Conservation (phyloP, 2,329 filamentous ascomycete genomes). For the Xylaria sp. region DNA sequence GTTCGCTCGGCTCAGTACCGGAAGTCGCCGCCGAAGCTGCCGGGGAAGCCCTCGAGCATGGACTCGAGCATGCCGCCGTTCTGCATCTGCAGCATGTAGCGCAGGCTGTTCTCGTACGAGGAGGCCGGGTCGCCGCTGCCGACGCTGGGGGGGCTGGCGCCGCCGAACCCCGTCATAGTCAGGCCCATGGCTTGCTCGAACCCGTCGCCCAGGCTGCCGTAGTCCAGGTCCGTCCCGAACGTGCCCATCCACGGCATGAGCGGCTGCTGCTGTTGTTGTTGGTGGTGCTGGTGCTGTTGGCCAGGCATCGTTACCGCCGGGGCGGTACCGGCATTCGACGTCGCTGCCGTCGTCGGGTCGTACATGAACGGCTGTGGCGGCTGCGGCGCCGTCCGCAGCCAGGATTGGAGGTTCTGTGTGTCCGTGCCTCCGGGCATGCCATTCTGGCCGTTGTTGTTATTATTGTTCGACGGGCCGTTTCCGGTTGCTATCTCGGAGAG, state of each 20-base stretch:
- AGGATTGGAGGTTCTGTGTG: slow-evolving; percentile 22
- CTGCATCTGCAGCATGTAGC: slow-evolving; percentile 33
- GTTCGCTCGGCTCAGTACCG: background rate
- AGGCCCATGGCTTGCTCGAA: slow-evolving; percentile 49
- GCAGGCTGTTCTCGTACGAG: slow-evolving; percentile 31
- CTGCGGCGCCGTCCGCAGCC: slow-evolving; percentile 22
- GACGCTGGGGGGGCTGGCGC: slow-evolving; percentile 33
- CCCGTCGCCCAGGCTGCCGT: slow-evolving; percentile 42
- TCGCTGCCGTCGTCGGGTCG: slow-evolving; percentile 29
- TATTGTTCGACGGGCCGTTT: slow-evolving; percentile 39
- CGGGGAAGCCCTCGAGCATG: slow-evolving; percentile 19
- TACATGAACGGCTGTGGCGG: slow-evolving; percentile 43
- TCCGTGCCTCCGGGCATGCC: slow-evolving; percentile 21
- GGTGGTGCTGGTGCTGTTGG: no score
- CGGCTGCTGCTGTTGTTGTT: no score
- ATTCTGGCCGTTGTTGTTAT: slow-evolving; percentile 17
- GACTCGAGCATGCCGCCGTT: slow-evolving; percentile 26
- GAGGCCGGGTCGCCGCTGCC: slow-evolving; percentile 26
- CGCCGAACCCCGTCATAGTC: slow-evolving; percentile 42
- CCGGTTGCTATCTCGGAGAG: slow-evolving; percentile 59
- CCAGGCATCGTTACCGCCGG: background rate
- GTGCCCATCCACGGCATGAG: slow-evolving; percentile 36
- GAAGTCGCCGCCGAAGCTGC: background rate
- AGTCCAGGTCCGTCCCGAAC: slow-evolving; percentile 40
- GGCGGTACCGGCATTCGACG: background rate